A percentile compares a stretch with the other conserved stretches of the same genome.
Evolutionary conservation across 257 asterid species (phyloP).

Genomic region (Solanum pimpinellifolium): DNA sequence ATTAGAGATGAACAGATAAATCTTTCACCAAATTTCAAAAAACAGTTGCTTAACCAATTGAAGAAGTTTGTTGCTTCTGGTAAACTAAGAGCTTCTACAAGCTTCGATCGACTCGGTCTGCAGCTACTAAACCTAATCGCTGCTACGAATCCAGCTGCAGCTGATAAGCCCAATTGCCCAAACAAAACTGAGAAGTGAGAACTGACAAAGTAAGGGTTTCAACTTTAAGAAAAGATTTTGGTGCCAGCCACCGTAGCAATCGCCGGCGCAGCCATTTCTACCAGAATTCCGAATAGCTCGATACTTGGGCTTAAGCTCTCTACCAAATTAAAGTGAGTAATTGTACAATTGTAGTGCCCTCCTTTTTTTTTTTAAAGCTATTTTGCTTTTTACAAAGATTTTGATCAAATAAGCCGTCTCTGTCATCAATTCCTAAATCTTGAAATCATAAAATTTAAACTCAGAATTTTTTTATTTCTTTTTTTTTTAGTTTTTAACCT

Average conservation of each 20-base stretch:
- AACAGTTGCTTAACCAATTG: slow-evolving; percentile 46
- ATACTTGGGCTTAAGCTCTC: not conserved
- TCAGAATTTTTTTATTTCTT: too few relatives aligned
- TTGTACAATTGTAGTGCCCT: not conserved
- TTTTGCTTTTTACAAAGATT: not conserved
- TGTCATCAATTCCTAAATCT: not conserved
- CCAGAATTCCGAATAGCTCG: not conserved
- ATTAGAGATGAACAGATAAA: slow-evolving; percentile 50
- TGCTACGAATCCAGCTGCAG: not conserved
- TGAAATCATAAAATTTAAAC: too few relatives aligned
- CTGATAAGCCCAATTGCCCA: not conserved
- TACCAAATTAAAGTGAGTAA: not conserved
- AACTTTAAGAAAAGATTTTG: not conserved
- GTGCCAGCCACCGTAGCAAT: not conserved
- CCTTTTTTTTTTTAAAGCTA: not conserved
- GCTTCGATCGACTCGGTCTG: slow-evolving; percentile 16
- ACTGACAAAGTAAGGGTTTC: not conserved
- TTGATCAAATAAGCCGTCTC: not conserved
- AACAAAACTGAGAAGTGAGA: not conserved
- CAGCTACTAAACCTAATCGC: slow-evolving; percentile 17
- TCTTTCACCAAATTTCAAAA: slow-evolving; percentile 61
- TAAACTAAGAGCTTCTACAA: slow-evolving; percentile 63
- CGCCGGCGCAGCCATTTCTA: not conserved
- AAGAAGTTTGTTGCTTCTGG: slow-evolving; percentile 47
- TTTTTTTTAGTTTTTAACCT: too few relatives aligned